Evolutionary conservation across 1,284 basidiomycete genomes (phyloP).

Genomic region (Omphalotus olearius): DNA sequence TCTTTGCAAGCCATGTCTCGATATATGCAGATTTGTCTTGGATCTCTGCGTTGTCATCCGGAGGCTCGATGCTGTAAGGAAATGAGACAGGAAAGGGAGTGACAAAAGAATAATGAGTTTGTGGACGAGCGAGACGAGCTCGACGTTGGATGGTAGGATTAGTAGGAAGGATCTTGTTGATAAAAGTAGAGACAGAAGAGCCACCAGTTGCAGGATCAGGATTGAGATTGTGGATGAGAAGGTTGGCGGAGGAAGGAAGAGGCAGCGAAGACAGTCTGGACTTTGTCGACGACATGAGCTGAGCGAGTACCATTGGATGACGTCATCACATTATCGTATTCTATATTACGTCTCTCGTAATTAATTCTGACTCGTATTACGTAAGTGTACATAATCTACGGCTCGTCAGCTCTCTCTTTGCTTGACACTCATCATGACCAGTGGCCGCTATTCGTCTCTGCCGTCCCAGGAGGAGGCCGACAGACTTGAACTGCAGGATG

Average conservation of each 20-base stretch:
- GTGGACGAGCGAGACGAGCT: constrained; percentile 50
- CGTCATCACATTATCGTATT: too few relatives aligned
- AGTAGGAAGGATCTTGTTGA: constrained; percentile 41
- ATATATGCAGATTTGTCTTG: constrained; percentile 61
- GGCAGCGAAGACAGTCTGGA: constrained; percentile 62
- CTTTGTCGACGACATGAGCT: constrained; percentile 15
- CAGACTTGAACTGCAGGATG: constrained; percentile 56
- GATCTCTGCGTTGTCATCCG: constrained; percentile 34
- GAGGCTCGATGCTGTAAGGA: constrained; percentile 74
- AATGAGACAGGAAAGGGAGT: constrained; percentile 82
- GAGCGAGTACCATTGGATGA: not conserved
- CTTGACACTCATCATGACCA: constrained; percentile 27
- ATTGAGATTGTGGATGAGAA: constrained; percentile 67
- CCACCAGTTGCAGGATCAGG: constrained; percentile 52
- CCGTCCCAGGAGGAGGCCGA: constrained; percentile 40
- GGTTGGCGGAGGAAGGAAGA: constrained; percentile 51
- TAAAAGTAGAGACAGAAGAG: constrained; percentile 47
- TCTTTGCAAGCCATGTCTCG: constrained; percentile 64
- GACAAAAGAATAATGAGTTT: constrained; percentile 80
- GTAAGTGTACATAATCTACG: too few relatives aligned
- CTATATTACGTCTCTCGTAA: too few relatives aligned
- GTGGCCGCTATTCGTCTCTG: constrained; percentile 45
- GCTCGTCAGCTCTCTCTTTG: not conserved
- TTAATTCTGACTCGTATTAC: too few relatives aligned
- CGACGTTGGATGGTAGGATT: constrained; percentile 74